Evolutionary conservation across 495 filamentous ascomycete genomes (phyloP).

Genomic region (Aspergillus hancockii): DNA sequence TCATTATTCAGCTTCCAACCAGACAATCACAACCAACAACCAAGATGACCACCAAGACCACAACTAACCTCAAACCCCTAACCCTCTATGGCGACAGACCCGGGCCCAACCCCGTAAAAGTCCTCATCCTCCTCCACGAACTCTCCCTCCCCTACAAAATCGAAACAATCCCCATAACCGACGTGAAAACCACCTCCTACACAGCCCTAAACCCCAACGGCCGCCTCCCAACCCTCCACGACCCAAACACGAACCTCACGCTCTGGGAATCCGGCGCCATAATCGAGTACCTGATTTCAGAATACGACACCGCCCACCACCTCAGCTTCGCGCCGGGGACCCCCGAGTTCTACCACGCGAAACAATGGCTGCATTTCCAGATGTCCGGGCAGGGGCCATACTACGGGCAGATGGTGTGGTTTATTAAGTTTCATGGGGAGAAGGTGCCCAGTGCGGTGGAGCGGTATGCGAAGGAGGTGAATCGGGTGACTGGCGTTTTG

Average conservation of each 20-base stretch:
- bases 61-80: neutral
- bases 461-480: slow-evolving; percentile 45
- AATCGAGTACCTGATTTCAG: slow-evolving; percentile 12
- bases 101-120: slow-evolving; percentile 3
- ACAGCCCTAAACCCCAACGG: slow-evolving; percentile 60
- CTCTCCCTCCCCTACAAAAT: neutral
- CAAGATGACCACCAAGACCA: neutral
- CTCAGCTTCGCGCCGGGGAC: slow-evolving; percentile 6
- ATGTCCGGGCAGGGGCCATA: slow-evolving; percentile 50
- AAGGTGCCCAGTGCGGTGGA: slow-evolving; percentile 40
- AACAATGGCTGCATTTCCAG: slow-evolving; percentile 49
- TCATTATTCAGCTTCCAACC: neutral
- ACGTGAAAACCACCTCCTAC: neutral
- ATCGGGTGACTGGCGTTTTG: slow-evolving; percentile 42
- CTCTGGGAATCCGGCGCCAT: slow-evolving; percentile 69
- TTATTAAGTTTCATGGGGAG: slow-evolving; percentile 36
- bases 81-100: neutral
- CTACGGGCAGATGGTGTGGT: slow-evolving; percentile 47
- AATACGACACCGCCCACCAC: slow-evolving; percentile 4
- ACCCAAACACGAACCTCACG: slow-evolving; percentile 58
- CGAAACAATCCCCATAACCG: neutral
- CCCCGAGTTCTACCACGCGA: slow-evolving; percentile 9
- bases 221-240: slow-evolving; percentile 54
- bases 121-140: neutral
- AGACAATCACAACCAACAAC: no score